Evolutionary conservation across 148 eudicot species (phyloP).

Genomic region (Polygonum aviculare): DNA sequence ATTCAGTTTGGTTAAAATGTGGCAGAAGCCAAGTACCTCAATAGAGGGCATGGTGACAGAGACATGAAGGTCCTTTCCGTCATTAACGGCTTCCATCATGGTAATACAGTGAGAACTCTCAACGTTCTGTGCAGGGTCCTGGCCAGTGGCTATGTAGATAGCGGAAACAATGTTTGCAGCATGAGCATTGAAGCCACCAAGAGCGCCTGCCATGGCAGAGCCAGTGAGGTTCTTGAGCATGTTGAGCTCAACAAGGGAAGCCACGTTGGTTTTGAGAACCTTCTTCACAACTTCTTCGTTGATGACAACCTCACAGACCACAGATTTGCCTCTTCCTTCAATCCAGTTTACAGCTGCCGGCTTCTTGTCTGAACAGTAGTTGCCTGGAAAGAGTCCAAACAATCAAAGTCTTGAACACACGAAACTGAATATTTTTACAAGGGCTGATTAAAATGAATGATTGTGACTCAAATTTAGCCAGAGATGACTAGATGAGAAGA

Average conservation of each 20-base stretch:
- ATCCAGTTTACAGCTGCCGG: slow-evolving; percentile 48
- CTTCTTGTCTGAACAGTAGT: slow-evolving; percentile 43
- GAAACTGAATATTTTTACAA: background rate
- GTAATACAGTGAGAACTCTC: slow-evolving; percentile 48
- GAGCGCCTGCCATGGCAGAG: slow-evolving; percentile 44
- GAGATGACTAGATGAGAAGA: background rate
- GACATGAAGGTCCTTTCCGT: slow-evolving; percentile 40
- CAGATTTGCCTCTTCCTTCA: slow-evolving; percentile 41
- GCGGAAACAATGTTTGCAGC: slow-evolving; percentile 44
- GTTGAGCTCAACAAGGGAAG: slow-evolving; percentile 40
- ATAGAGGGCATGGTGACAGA: slow-evolving; percentile 50
- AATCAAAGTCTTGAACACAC: background rate
- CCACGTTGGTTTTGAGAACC: slow-evolving; percentile 33
- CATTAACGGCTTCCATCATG: slow-evolving; percentile 40
- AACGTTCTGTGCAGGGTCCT: slow-evolving; percentile 42
- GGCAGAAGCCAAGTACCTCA: slow-evolving; percentile 25
- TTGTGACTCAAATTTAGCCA: too few relatives aligned
- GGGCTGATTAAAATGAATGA: too few relatives aligned
- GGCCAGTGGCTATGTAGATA: slow-evolving; percentile 37
- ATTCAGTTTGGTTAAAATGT: background rate
- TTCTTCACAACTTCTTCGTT: slow-evolving; percentile 35
- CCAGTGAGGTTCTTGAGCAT: slow-evolving; percentile 45
- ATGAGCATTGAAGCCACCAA: slow-evolving; percentile 42
- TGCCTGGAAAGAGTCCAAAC: slow-evolving; percentile 18
- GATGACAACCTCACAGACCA: slow-evolving; percentile 34